Base-by-base conservation (phyloP, 2,329 filamentous ascomycete species). In the Fusarium nurragi region DNA sequence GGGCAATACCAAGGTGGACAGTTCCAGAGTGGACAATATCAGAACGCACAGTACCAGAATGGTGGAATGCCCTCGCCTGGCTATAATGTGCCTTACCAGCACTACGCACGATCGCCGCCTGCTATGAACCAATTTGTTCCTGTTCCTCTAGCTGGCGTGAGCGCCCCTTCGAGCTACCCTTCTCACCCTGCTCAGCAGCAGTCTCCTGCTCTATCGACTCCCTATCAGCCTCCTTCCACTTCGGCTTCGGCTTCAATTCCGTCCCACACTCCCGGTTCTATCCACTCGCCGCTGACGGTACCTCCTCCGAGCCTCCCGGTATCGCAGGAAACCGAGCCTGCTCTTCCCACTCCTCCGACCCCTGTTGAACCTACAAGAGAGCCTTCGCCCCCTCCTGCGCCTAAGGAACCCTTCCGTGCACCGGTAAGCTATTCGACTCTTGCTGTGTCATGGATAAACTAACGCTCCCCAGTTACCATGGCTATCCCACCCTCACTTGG, bases 111-210 rank as follows among this genome's bases (percentile, higher is more conserved):
- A 49, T 83, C 83, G 54, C 81, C 83, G 28, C 81, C 81, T 40
- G 71, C 80, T n/a, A 82, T 86, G 76, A 84, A 81, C 63, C 84
- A 83, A 57, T 87, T 84, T 69, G 79, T 80, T 37, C 83, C 83
- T 69, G 79, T 80, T 37, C 83, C 83, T 44, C 81, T 86, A 75
- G 79, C 80, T n/a, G 82, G 78, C 47, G 76, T 80, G 53, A 80
- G 74, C 72, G 70, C 79, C 32, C 77, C 78, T 32, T 73, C 82
- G 75, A 76, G 73, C 78, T 86, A 85, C 73, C 71, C 82, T 49
- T 80, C 81, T 39, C 79, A 81, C 71, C 77, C 69, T 78, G 44
- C 64, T 60, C 64, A 66, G 36, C 80, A 84, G 53, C 79, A 80
- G 28, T 85, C 84, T 48, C 83, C 85, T n/a, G 81, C 78, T 45